Evolutionary conservation across 441 rosid genomes (phyloP).

Genomic region (Codiaeum variegatum): DNA sequence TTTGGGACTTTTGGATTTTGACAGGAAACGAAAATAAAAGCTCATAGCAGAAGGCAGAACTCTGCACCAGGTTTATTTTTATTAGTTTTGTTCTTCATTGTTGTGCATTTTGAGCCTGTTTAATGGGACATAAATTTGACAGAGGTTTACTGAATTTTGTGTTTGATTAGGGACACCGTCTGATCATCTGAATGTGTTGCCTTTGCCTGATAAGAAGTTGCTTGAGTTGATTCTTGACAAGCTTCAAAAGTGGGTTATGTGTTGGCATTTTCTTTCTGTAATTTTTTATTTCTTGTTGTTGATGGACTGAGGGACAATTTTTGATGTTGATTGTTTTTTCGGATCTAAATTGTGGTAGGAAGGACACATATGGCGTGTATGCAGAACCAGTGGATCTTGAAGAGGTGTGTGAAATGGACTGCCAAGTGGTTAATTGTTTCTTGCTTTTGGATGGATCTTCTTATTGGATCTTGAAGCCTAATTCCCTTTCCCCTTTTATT

Average conservation of each 20-base stretch:
- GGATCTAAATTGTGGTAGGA: constrained; percentile 49
- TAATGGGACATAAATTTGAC: constrained; percentile 5
- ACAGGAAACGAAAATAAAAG: constrained; percentile 58
- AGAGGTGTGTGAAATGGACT: constrained; percentile 42
- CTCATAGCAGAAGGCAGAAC: constrained; percentile 31
- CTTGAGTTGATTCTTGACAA: constrained; percentile 83
- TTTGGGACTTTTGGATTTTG: constrained; percentile 27
- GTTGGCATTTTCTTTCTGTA: not conserved
- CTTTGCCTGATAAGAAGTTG: constrained; percentile 69
- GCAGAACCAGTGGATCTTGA: constrained; percentile 88
- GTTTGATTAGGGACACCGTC: constrained; percentile 49
- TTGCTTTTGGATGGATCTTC: not conserved
- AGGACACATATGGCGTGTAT: constrained; percentile 87
- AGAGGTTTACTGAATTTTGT: constrained; percentile 14
- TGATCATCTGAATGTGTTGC: constrained; percentile 34
- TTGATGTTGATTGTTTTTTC: constrained; percentile 16
- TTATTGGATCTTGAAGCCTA: not conserved
- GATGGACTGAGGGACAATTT: not conserved
- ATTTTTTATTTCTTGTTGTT: constrained; percentile 22
- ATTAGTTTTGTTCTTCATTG: constrained; percentile 1
- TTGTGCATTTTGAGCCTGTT: not conserved
- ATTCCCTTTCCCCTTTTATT: constrained; percentile 17
- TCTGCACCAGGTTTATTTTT: constrained; percentile 53
- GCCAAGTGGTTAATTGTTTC: constrained; percentile 24
- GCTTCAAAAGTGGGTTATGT: constrained; percentile 68